Evolutionary conservation across 2,329 filamentous ascomycete species (phyloP).

Genomic region (Cladosporium sp.): DNA sequence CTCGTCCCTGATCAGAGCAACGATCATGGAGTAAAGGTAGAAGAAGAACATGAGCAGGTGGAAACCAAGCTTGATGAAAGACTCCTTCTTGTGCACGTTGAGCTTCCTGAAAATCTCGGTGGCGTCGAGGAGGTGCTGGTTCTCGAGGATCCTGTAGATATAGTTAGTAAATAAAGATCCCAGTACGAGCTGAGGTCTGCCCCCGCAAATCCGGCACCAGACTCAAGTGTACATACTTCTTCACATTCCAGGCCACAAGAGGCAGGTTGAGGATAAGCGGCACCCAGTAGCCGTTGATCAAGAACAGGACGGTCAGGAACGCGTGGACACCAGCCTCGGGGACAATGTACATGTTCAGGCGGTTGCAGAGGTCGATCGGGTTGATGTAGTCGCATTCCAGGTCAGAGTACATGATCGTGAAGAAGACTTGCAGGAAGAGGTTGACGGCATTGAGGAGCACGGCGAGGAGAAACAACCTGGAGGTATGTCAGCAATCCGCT

Average conservation of each 20-base stretch:
- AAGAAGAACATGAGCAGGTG: constrained; percentile 99
- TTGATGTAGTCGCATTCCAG: constrained; percentile 99
- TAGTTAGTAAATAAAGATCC: constrained; percentile 27
- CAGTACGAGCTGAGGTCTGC: neutral
- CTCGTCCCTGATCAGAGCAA: constrained; percentile 94
- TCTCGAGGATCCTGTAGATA: constrained; percentile 75
- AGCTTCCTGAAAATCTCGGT: constrained; percentile 99
- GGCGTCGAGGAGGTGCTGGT: constrained; percentile 92
- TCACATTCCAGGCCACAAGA: constrained; percentile 85
- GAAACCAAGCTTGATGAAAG: constrained; percentile 97
- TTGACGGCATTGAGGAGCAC: constrained; percentile 99
- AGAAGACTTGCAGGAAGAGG: constrained; percentile 98
- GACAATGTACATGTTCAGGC: constrained; percentile 98
- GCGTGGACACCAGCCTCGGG: constrained; percentile 96
- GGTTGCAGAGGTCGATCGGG: constrained; percentile 99
- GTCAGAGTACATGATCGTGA: constrained; percentile 99
- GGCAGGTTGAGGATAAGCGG: constrained; percentile 88
- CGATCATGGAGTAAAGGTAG: constrained; percentile 65
- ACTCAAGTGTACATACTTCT: constrained; percentile 67
- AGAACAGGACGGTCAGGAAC: constrained; percentile 89
- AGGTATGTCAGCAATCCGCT: constrained; percentile 2
- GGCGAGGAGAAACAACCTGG: constrained; percentile 86
- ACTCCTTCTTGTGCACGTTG: constrained; percentile 99
- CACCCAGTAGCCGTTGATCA: constrained; percentile 98
- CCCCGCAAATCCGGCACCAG: no score